Conservation (phyloP, 2,329 filamentous ascomycete species). For the Fusarium domesticum region DNA sequence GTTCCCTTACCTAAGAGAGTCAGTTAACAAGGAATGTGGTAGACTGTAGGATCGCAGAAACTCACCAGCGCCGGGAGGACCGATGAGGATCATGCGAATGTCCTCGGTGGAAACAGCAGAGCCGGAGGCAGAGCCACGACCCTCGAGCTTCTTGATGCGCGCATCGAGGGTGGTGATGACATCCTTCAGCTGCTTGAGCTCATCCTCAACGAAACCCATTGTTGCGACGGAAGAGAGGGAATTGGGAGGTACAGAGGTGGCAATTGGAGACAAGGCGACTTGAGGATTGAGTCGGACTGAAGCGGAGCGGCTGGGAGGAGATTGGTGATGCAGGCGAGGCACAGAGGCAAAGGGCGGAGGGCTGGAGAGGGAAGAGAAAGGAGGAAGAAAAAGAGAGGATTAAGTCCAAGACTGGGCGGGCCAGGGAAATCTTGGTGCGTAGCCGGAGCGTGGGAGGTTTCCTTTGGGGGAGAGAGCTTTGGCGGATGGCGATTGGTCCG, state of each 20-base stretch:
- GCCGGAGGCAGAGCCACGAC: constrained; percentile 55
- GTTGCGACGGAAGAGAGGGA: constrained; percentile 36
- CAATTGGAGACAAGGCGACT: constrained; percentile 21
- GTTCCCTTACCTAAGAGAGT: constrained; percentile 83
- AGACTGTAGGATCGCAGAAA: constrained; percentile 11
- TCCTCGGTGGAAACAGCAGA: constrained; percentile 54
- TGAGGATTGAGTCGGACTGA: too few species aligned
- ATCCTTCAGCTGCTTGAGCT: constrained; percentile 80
- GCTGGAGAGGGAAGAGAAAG: constrained; percentile 9
- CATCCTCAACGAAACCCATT: constrained; percentile 88
- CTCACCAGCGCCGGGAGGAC: constrained; percentile 93
- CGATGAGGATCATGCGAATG: constrained; percentile 96
- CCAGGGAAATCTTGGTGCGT: constrained; percentile 31
- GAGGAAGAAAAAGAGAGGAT: constrained; percentile 18
- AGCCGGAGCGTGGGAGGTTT: constrained; percentile 33
- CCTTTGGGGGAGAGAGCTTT: constrained; percentile 25
- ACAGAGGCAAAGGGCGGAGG: constrained; percentile 7
- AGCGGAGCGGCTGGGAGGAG: constrained; percentile 3
- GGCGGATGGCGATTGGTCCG: constrained; percentile 21
- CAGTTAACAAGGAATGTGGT: constrained; percentile 14
- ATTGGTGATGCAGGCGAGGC: constrained; percentile 9
- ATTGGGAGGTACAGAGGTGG: constrained; percentile 17
- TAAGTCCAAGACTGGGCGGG: constrained; percentile 20
- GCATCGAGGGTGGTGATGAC: constrained; percentile 80
- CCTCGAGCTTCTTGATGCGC: constrained; percentile 82